Evolutionary conservation across 441 rosid species (phyloP).

Genomic region (Bocquillonia castaneifolia): DNA sequence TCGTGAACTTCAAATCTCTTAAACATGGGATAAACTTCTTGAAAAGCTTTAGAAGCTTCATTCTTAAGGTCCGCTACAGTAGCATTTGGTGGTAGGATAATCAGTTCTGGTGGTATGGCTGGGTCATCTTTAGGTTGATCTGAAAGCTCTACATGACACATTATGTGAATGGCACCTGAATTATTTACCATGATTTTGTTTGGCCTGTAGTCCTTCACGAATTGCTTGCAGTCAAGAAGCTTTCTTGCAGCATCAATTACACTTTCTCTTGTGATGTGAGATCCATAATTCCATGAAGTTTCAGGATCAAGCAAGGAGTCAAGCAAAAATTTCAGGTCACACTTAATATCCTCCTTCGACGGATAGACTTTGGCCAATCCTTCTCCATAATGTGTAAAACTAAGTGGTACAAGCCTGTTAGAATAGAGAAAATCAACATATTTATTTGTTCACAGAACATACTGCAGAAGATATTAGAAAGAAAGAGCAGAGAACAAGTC

Average conservation of each 20-base stretch:
- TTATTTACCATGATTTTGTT: conserved; percentile 16
- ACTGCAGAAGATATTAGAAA: neutral
- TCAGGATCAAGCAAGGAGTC: conserved; percentile 48
- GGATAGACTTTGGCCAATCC: conserved; percentile 26
- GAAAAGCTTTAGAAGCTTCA: conserved; percentile 51
- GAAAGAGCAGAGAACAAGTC: neutral
- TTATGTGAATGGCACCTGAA: conserved; percentile 33
- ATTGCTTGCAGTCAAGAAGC: conserved; percentile 73
- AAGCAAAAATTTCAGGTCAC: conserved; percentile 47
- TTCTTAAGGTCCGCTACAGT: conserved; percentile 50
- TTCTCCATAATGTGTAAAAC: conserved; percentile 24
- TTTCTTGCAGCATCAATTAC: conserved; percentile 45
- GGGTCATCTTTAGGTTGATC: conserved; percentile 46
- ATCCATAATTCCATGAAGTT: conserved; percentile 30
- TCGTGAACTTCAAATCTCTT: conserved; percentile 48
- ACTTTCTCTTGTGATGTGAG: conserved; percentile 32
- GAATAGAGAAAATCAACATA: neutral
- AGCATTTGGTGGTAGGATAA: conserved; percentile 43
- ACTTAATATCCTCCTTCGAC: conserved; percentile 41
- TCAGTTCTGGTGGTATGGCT: conserved; percentile 48
- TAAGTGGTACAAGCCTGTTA: conserved; percentile 43
- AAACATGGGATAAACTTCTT: conserved; percentile 62
- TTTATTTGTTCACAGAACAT: neutral
- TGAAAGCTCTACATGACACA: conserved; percentile 52
- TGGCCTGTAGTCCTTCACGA: conserved; percentile 45